Evolutionary conservation across 2,329 filamentous ascomycete species (phyloP).

Genomic region (Neodidymelliopsis sp.): DNA sequence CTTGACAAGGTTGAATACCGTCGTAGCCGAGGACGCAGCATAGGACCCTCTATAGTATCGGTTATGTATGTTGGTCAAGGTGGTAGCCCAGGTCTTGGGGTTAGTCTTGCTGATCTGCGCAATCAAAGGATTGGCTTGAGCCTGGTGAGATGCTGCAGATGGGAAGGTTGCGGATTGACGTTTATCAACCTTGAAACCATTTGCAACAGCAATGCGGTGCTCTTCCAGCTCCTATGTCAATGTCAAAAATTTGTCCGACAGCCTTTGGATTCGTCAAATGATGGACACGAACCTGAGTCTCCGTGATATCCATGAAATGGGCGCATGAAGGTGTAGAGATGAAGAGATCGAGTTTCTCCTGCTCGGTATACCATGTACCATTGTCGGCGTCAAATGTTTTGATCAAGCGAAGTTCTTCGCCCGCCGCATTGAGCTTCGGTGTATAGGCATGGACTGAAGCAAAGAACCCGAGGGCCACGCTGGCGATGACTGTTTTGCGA

Average conservation of each 20-base stretch:
- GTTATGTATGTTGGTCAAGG: slow-evolving; percentile 25
- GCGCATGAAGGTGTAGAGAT: slow-evolving; percentile 20
- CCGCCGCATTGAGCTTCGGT: slow-evolving; percentile 16
- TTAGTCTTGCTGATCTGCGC: slow-evolving; percentile 25
- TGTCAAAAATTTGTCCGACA: neutral
- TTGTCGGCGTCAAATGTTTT: slow-evolving; percentile 19
- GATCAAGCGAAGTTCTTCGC: slow-evolving; percentile 19
- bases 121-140: slow-evolving; percentile 17
- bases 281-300: slow-evolving; percentile 17
- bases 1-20: slow-evolving; percentile 78
- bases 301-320: slow-evolving; percentile 23
- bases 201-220: slow-evolving; percentile 17
- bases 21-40: slow-evolving; percentile 82
- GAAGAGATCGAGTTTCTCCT: slow-evolving; percentile 20
- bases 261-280: neutral
- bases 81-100: slow-evolving; percentile 21
- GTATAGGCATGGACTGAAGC: slow-evolving; percentile 6
- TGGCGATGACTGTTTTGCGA: slow-evolving; percentile 6
- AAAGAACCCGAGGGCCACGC: slow-evolving; percentile 10
- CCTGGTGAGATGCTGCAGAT: slow-evolving; percentile 15
- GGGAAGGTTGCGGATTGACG: slow-evolving; percentile 23
- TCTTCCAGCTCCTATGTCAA: slow-evolving; percentile 13
- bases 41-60: slow-evolving; percentile 24
- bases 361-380: slow-evolving; percentile 21
- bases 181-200: slow-evolving; percentile 17